phyloP scores from a whole-genome alignment of 192 early-diverging fungal genomes.

The Coemansia sp. region DNA sequence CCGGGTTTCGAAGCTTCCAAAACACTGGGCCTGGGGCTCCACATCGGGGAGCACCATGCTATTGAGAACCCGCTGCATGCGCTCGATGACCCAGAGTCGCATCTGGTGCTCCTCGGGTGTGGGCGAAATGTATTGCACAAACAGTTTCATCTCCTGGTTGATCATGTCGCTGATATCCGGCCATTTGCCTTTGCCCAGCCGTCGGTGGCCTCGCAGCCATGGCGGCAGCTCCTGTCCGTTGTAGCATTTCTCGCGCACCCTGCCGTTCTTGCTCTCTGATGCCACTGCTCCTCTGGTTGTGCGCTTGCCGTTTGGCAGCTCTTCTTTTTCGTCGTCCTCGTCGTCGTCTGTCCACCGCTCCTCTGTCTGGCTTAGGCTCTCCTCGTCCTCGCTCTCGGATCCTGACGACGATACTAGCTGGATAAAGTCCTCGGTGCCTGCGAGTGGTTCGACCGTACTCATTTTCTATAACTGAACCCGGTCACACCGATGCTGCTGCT shows the following conservation, averaged over 20 bases:
- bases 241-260: conserved; percentile 36
- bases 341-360: conserved; percentile 9
- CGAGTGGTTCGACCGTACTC: background rate
- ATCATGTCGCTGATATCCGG: conserved; percentile 51
- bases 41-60: conserved; percentile 40
- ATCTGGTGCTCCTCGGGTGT: conserved; percentile 76
- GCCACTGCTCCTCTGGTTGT: background rate
- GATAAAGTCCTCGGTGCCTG: conserved; percentile 29
- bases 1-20: conserved; percentile 88
- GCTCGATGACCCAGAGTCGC: conserved; percentile 68
- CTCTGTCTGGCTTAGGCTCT: conserved; percentile 16
- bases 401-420: conserved; percentile 18
- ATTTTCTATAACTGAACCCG: background rate
- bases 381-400: background rate
- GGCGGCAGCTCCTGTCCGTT: conserved; percentile 47
- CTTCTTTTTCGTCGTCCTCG: conserved; percentile 4
- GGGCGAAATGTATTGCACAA: conserved; percentile 80
- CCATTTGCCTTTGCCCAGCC: conserved; percentile 39
- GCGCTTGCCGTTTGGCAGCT: conserved; percentile 7
- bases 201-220: conserved; percentile 33
- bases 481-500: background rate
- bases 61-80: conserved; percentile 56
- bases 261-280: background rate
- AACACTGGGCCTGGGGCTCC: conserved; percentile 53
- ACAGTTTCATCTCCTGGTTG: conserved; percentile 71